Evolutionary conservation across 331 rosid species (phyloP).

Genomic region (Arachis monticola): DNA sequence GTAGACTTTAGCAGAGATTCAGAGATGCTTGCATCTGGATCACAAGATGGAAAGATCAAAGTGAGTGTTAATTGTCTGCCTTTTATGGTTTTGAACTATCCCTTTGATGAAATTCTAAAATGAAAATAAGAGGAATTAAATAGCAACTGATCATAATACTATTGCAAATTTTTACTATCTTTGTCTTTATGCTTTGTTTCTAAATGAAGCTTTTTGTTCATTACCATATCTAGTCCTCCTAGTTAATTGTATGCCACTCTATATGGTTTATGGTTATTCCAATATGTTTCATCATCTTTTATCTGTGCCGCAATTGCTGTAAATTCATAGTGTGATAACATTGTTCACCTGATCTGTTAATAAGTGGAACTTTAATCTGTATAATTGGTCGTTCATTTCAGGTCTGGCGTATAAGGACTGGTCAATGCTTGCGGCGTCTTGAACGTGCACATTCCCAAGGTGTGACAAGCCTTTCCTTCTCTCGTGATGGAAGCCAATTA

Average conservation of each 20-base stretch:
- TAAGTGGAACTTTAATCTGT: slow-evolving; percentile 2
- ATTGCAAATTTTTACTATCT: neutral
- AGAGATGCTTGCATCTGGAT: slow-evolving; percentile 96
- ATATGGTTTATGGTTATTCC: slow-evolving; percentile 7
- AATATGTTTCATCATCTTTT: slow-evolving; percentile 2
- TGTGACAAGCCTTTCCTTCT: slow-evolving; percentile 91
- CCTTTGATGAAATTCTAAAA: slow-evolving; percentile 7
- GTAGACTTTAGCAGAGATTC: slow-evolving; percentile 97
- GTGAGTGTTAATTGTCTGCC: slow-evolving; percentile 53
- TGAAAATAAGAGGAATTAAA: neutral
- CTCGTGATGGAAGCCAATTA: slow-evolving; percentile 98
- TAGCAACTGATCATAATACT: neutral
- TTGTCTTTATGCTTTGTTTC: neutral
- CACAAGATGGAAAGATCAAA: slow-evolving; percentile 97
- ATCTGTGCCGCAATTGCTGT: slow-evolving; percentile 1
- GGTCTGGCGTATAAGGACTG: slow-evolving; percentile 99
- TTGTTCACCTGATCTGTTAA: slow-evolving; percentile 10
- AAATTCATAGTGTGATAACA: slow-evolving; percentile 8
- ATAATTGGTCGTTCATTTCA: slow-evolving; percentile 41
- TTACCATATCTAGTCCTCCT: neutral
- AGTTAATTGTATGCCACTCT: neutral
- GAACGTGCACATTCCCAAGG: slow-evolving; percentile 97
- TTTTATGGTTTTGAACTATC: slow-evolving; percentile 17
- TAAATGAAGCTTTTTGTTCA: neutral
- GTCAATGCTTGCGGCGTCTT: slow-evolving; percentile 99